Evolutionary conservation across 495 filamentous ascomycete species (phyloP), one percentile per base, ranked within the genome.

Genomic region (Hypoxylon lienhwacheense): DNA sequence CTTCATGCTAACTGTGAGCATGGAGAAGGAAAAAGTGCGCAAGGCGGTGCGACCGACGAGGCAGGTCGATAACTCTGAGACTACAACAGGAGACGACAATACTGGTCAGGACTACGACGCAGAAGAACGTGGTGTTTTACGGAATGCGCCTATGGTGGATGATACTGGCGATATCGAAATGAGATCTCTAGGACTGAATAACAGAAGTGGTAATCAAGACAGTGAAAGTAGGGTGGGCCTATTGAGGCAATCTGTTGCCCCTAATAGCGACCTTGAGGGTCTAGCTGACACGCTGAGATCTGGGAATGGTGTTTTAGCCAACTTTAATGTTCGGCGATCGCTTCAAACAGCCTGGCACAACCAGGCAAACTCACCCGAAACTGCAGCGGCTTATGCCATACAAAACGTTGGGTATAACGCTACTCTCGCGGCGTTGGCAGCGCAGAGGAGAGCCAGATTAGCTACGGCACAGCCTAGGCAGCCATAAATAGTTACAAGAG

Each of bases 81-180:
- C 43, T 10, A 51, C 67, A 7, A 50, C 55, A 12, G 46, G 45
- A 3, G 62, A 63, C 6, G 37, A 53, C 10, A 34, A 65, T 16
- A 66, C 65, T 17, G 52, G 40, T 2, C 88, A 92, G 64, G 87
- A 91, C 59, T 78, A 84, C 61, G 90, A 95, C 68, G 77, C 86
- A 1, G 90, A 95, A 68, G 89, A 95, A 67, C 80, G 85, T n/a
- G 89, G 89, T 2, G 70, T 91, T 16, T 66, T 83, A 17, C 75
- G 85, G 53, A 71, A 75, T 53, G 71, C 64, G 20, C 61, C 67
- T 11, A 63, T 65, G 6, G 61, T 65, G 15, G 73, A 73, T 25
- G 73, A 70, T 14, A 61, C 61, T 6, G 64, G 70, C 0, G 77
- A 74, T 46, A 75, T 80, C 32, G 83, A 85, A 54, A 66, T 83